Conservation (phyloP, 345 rosid species). For the Syzygium jambos region DNA sequence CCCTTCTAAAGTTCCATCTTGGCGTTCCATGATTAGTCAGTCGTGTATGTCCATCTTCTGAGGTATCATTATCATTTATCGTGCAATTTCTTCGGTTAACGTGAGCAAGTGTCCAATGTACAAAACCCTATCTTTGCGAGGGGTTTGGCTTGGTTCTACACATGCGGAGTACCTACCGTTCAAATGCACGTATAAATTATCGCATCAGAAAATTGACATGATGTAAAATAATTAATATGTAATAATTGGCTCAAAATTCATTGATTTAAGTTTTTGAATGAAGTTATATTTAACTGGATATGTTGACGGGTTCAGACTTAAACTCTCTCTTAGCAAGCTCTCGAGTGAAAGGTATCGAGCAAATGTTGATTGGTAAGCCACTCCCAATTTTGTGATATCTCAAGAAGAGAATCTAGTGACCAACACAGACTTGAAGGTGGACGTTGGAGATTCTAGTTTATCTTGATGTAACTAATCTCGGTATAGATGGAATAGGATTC, state of each 20-base stretch:
- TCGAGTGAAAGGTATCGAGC: neutral
- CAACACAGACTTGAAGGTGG: neutral
- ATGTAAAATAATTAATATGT: no score
- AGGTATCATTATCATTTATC: neutral
- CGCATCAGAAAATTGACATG: no score
- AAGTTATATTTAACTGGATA: accelerated
- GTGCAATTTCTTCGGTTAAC: neutral
- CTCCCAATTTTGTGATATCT: neutral
- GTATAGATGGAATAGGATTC: no score
- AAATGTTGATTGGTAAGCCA: neutral
- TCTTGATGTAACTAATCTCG: no score
- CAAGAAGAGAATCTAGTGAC: neutral
- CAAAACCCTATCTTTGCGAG: neutral
- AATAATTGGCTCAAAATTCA: no score
- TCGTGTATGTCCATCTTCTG: neutral
- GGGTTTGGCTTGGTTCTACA: neutral
- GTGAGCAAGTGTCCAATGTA: neutral
- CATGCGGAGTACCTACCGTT: no score
- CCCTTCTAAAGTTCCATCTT: neutral
- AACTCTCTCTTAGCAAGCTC: neutral
- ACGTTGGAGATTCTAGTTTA: no score
- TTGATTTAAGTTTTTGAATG: no score
- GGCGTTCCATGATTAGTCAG: neutral
- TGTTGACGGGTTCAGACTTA: no score
- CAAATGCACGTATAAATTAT: no score